Conservation (phyloP, 2,329 filamentous ascomycete genomes). For the Penicillium fuscoglaucum region DNA sequence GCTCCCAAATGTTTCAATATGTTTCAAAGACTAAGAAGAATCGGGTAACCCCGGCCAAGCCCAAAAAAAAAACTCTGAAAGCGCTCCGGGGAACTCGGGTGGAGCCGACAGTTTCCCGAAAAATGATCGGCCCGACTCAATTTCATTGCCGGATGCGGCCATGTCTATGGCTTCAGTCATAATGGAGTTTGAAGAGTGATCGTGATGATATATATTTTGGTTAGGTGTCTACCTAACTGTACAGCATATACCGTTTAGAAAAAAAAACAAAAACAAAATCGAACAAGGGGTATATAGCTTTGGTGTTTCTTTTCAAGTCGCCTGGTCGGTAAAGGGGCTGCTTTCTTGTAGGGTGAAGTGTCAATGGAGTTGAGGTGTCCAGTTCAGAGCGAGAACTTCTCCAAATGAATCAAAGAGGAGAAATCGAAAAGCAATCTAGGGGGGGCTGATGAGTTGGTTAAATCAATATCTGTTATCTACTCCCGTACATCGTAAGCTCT, state of each 20-base stretch:
- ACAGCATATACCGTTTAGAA: too few species aligned
- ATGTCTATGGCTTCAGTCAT: not conserved
- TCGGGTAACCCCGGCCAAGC: not conserved
- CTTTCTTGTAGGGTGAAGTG: not conserved
- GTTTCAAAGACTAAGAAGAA: not conserved
- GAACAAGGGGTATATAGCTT: not conserved
- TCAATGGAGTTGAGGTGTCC: not conserved
- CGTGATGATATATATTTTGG: not conserved
- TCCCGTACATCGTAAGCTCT: not conserved
- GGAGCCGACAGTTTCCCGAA: slow-evolving; percentile 9
- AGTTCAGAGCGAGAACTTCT: not conserved
- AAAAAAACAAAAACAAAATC: not conserved
- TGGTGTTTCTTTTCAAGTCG: not conserved
- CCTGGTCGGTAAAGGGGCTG: not conserved
- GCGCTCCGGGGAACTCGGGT: slow-evolving; percentile 7
- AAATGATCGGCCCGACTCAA: slow-evolving; percentile 1
- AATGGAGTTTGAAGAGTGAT: too few species aligned
- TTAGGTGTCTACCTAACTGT: not conserved
- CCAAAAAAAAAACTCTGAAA: slow-evolving; percentile 9
- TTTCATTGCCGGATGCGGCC: slow-evolving; percentile 1
- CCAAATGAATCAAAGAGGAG: not conserved
- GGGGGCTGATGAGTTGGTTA: not conserved
- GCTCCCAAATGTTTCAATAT: not conserved
- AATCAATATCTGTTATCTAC: not conserved
- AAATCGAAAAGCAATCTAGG: not conserved